These are phyloP conservation scores for Ophiocordyceps unilateralis DNA, from an alignment of 2,329 filamentous ascomycete species.

Conservation along the genomic window DNA sequence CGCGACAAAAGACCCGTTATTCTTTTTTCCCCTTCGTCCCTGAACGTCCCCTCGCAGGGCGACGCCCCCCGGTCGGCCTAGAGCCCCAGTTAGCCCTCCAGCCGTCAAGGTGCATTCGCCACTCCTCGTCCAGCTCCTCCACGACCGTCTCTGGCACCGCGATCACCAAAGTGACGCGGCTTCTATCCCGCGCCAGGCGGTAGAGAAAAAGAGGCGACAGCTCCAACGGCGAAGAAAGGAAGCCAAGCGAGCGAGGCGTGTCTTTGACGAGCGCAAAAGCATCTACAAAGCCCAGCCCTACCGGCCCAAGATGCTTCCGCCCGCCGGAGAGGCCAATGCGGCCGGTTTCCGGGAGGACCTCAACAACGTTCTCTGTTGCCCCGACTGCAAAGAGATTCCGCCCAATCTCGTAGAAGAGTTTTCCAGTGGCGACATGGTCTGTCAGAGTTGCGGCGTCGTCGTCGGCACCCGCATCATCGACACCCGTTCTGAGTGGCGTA, in stretches of 20 bases:
- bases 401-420: slow-evolving; percentile 89
- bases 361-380: slow-evolving; percentile 71
- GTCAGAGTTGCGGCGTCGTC: slow-evolving; percentile 78
- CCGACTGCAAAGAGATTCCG: slow-evolving; percentile 81
- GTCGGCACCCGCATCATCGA: slow-evolving; percentile 85
- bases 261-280: slow-evolving; percentile 23
- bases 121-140: slow-evolving; percentile 44
- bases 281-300: slow-evolving; percentile 25
- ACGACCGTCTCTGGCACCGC: slow-evolving; percentile 22
- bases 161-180: slow-evolving; percentile 5
- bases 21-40: not conserved
- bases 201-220: slow-evolving; percentile 16
- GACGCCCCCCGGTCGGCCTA: not conserved
- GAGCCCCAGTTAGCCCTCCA: slow-evolving; percentile 1
- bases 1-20: not conserved
- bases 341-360: slow-evolving; percentile 61
- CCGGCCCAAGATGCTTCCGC: slow-evolving; percentile 27
- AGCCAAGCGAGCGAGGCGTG: slow-evolving; percentile 17
- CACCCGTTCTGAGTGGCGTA: slow-evolving; percentile 94
- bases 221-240: slow-evolving; percentile 16
- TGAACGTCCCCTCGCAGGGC: not conserved
- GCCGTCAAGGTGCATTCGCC: slow-evolving; percentile 55
- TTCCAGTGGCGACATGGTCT: slow-evolving; percentile 82
- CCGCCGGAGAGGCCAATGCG: slow-evolving; percentile 14
- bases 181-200: slow-evolving; percentile 7